Evolutionary conservation across 2,329 filamentous ascomycete species (phyloP), one percentile per base, ranked within the genome.

Genomic region (Fusarium sp.): DNA sequence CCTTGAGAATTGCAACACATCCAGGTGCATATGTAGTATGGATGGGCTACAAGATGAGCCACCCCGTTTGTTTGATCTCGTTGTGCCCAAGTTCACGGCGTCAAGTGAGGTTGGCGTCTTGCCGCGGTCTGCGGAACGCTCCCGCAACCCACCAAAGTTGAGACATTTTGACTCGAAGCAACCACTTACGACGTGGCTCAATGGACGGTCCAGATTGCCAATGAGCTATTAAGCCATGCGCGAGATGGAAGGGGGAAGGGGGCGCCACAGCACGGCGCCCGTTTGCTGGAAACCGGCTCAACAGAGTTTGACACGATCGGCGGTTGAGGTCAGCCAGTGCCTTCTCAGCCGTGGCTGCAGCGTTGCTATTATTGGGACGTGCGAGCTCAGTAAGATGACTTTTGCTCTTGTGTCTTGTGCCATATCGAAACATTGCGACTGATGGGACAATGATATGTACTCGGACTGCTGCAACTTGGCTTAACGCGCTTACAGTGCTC

Each of bases 361-460:
- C 25, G 46, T 61, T 65, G 33, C 67, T 70, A 65, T 70, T 70
- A 49, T 70, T 68, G 64, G 64, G 23, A 60, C 31, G 56, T 27
- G 27, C 46, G 46, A 64, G 23, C 49, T 31, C 29, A 31, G 29
- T 27, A 59, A 13, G 20, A 16, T 14, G 18, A 51, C 44, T 55
- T 16, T 55, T 53, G 58, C 14, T 50, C 44, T 46, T 66, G 40
- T 58, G 62, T 50, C 44, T 46, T 66, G 40, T 58, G 62, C 33
- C 44, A 58, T 53, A 33, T 38, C 54, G 51, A 61, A 68, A 64
- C 64, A 42, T 42, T 42, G 34, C 33, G 25, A 44, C 29, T 59
- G n/a, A 58, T 36, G 20, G 42, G 29, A 64, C 42, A 18, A 27
- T 38, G 33, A 34, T 44, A 31, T 31, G 29, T 11, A 40, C 25